These are phyloP conservation scores for Apiotrichum porosum DNA, from an alignment of 1,284 basidiomycete species.

Conservation along the genomic window DNA sequence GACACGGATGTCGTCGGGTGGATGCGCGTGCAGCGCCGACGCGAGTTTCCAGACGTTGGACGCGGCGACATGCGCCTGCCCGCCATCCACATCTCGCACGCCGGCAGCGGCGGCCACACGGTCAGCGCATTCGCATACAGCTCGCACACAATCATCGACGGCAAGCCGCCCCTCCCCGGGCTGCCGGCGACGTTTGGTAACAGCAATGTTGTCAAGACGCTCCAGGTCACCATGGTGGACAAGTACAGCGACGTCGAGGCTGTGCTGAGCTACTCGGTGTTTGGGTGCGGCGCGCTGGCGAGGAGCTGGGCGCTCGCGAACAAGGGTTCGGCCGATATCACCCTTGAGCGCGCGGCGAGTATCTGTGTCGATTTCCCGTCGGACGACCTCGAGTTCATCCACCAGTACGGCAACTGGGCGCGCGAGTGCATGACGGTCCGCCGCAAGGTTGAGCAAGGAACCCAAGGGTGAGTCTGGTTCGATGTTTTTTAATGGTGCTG, in stretches of 20 bases:
- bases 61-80: slow-evolving; percentile 32
- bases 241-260: slow-evolving; percentile 7
- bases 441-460: slow-evolving; percentile 20
- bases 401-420: slow-evolving; percentile 29
- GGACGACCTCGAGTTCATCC: slow-evolving; percentile 24
- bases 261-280: slow-evolving; percentile 24
- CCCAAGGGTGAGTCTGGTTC: slow-evolving; percentile 35
- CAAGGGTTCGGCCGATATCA: slow-evolving; percentile 10
- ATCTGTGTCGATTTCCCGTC: slow-evolving; percentile 21
- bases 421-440: slow-evolving; percentile 21
- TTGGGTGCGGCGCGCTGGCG: slow-evolving; percentile 16
- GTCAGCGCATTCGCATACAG: slow-evolving; percentile 21
- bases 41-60: slow-evolving; percentile 30
- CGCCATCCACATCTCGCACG: slow-evolving; percentile 22
- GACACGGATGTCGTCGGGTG: background rate
- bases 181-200: slow-evolving; percentile 26
- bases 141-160: slow-evolving; percentile 11
- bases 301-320: slow-evolving; percentile 20
- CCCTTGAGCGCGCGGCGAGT: slow-evolving; percentile 23
- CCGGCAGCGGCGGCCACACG: slow-evolving; percentile 10
- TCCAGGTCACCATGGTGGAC: slow-evolving; percentile 24
- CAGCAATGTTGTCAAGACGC: slow-evolving; percentile 15
- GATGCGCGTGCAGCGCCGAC: slow-evolving; percentile 5
- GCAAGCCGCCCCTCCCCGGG: slow-evolving; percentile 20
- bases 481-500: too few relatives aligned